Base-by-base conservation (phyloP, 306 rosid species). In the Rosa lucieae region DNA sequence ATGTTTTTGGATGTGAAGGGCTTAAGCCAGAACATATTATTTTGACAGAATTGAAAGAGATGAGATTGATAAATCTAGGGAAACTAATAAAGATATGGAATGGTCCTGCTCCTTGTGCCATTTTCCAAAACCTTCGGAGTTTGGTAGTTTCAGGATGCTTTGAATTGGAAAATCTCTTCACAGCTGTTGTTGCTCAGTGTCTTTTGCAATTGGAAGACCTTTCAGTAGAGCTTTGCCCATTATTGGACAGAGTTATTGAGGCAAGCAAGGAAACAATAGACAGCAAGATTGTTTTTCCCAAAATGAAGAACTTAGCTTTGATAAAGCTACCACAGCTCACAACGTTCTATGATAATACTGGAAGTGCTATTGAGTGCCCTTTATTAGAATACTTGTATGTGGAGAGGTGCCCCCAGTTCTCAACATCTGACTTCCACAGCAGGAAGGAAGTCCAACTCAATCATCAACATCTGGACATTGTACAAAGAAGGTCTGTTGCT, bases 201-300 rank as follows among this genome's bases (percentile, higher is more conserved):
- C 48, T 80, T 4, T 21, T 11, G 37, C 79, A 66, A 5, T 56
- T 74, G 47, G 79, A 80, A 52, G 79, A 80, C 4, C 29, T 26
- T 26, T 26, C 29, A 26, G 29, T 26, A 26, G 29, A 40, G 17
- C 78, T 73, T 5, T 55, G 14, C 20, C 67, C 13, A 6, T 5
- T 10, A 20, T 49, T 80, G 67, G 67, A 61, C 5, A 76, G 55
- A 40, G 20, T 73, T 37, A 63, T 80, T 40, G 10, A 13, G 23
- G 8, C 18, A 40, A 42, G 32, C 49, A 5, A 26, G 29, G 29
- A 26, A 26, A 26, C 75, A 52, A 0, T 18, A 1, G 5, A 17
- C 23, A 21, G 5, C 14, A 21, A 8, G 13, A 52, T 13, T 37
- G 9, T 47, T 70, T 26, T 78, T 12, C 75, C 69, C 0, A 52